Evolutionary conservation across 148 eudicot genomes (phyloP), one percentile per base, ranked within the genome.

Genomic region (Silene latifolia): DNA sequence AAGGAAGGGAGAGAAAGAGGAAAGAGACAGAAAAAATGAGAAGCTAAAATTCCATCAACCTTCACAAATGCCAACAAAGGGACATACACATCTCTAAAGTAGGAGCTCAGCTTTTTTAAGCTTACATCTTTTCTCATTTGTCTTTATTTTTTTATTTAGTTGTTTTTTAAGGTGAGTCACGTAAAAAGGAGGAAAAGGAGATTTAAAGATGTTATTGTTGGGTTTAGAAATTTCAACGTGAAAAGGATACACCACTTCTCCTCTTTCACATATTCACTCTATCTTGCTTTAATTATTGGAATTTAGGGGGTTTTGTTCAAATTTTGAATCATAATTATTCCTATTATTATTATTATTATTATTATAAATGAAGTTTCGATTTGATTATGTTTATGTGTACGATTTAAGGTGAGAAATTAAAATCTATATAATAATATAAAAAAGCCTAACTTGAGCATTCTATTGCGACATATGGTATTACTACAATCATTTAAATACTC

Each of bases 171-270:
- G 73, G 77, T 56, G 72, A 72, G 10, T 32, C 59, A 39, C 9
- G 69, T 66, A 56, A 56, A 68, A 69, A 69, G 69, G 25, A 68
- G 23, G 24, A 51, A 54, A 60, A 46, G 20, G 21, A 42, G 32
- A 67, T 60, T 14, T 24, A n/a, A 46, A 32, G 48, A 17, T 61
- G 72, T 62, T 32, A 32, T 32, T 32, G 35, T 77, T 61, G n/a
- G 74, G 29, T 29, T 9, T 32, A 53, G 23, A 54, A 69, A 77
- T 69, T 82, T 86, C 82, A 82, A 84, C 75, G 71, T 46, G 77
- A 79, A 79, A 77, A 82, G 76, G 88, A 82, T 72, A 77, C 73
- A 75, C 75, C 74, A 75, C 71, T 78, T 27, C 65, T 65, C 23
- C 7, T 44, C 11, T 11, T 77, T 67, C 25, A 3, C 27, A 2